These are phyloP conservation scores for Allium fistulosum DNA, from an alignment of 106 monocot species.

Conservation along the genomic window DNA sequence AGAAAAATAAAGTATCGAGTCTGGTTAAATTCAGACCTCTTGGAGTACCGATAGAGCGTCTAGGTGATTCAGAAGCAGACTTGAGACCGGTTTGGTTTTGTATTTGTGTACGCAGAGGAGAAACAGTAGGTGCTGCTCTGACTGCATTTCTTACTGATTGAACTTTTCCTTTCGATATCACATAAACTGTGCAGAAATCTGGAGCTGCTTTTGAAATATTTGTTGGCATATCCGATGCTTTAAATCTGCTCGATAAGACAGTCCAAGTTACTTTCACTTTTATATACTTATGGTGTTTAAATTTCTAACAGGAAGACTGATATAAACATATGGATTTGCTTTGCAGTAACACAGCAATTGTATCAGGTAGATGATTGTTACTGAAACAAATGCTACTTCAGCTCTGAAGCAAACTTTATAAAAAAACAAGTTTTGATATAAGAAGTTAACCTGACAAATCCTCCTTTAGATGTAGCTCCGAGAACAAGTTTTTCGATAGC, in stretches of 20 bases:
- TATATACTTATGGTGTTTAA: neutral
- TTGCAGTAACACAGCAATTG: neutral
- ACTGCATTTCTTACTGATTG: slow-evolving; percentile 36
- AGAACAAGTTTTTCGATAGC: slow-evolving; percentile 60
- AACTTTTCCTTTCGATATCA: slow-evolving; percentile 53
- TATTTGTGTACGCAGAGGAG: neutral
- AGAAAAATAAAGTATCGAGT: neutral
- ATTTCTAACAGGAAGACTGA: too few species aligned
- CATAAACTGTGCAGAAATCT: slow-evolving; percentile 76
- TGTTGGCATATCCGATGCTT: slow-evolving; percentile 30
- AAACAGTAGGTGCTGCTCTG: slow-evolving; percentile 30
- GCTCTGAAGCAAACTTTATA: neutral
- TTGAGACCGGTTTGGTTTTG: slow-evolving; percentile 7
- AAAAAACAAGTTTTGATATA: slow-evolving; percentile 10
- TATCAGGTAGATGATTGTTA: neutral
- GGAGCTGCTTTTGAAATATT: slow-evolving; percentile 53
- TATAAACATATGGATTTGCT: neutral
- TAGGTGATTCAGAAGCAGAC: neutral
- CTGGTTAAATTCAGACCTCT: neutral
- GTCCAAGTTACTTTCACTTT: slow-evolving; percentile 3
- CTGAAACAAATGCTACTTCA: neutral
- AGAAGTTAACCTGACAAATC: slow-evolving; percentile 35
- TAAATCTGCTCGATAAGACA: slow-evolving; percentile 50
- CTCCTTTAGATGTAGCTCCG: slow-evolving; percentile 43
- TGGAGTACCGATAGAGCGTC: neutral